phyloP scores from a whole-genome alignment of 352 stramenopile species.

The Phytophthora pistaciae region DNA sequence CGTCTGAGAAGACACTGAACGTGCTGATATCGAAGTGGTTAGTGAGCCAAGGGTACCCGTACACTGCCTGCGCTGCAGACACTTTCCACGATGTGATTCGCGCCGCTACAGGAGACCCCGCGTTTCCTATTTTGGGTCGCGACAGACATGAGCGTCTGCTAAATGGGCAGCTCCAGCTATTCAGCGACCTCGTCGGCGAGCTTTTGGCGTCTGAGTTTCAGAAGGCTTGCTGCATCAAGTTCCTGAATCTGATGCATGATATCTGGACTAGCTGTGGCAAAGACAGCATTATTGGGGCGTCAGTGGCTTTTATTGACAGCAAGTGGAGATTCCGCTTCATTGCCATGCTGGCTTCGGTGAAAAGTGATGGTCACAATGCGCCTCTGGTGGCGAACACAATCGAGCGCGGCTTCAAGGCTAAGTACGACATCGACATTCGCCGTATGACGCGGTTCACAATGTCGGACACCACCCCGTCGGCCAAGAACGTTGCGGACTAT shows the following conservation, averaged over 20 bases:
- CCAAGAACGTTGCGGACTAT: conserved; percentile 3
- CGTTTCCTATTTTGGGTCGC: background rate
- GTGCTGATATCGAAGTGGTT: too few species aligned
- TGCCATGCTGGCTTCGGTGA: background rate
- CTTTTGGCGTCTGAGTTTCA: background rate
- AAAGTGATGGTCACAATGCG: background rate
- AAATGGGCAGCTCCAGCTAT: conserved; percentile 8
- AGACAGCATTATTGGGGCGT: conserved; percentile 13
- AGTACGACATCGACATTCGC: conserved; percentile 2
- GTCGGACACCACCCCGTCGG: conserved; percentile 1
- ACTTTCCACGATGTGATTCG: too few species aligned
- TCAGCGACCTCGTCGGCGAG: conserved; percentile 6
- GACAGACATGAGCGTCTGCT: conserved; percentile 7
- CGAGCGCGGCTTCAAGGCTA: background rate
- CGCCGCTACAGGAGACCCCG: background rate
- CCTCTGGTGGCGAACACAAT: background rate
- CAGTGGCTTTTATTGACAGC: conserved; percentile 6
- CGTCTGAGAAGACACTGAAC: too few species aligned
- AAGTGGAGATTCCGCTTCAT: conserved; percentile 4
- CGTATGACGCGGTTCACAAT: background rate
- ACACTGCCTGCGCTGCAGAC: too few species aligned
- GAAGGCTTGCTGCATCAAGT: background rate
- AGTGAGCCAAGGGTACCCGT: too few species aligned
- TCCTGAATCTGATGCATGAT: conserved; percentile 12
- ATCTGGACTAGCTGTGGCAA: conserved; percentile 14